phyloP scores from a whole-genome alignment of 2,329 filamentous ascomycete genomes.

The Colletotrichum musae region DNA sequence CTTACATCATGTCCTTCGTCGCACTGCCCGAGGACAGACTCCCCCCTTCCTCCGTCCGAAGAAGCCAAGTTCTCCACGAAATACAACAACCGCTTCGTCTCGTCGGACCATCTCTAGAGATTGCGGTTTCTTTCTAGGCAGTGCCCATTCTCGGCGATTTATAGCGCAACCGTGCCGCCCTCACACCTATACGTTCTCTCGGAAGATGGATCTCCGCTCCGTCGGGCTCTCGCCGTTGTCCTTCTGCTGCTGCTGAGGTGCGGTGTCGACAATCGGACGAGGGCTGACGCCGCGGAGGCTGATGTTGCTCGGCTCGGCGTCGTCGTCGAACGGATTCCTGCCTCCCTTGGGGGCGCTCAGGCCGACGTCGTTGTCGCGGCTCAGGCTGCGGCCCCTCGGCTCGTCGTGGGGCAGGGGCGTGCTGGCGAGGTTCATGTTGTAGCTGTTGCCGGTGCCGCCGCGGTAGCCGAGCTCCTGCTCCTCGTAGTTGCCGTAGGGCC shows the following conservation, averaged over 20 bases:
- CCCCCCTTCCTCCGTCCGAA: too few species aligned
- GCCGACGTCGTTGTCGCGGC: conserved; percentile 48
- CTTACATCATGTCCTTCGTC: conserved; percentile 31
- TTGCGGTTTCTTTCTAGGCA: background rate
- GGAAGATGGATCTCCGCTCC: conserved; percentile 78
- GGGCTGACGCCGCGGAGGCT: conserved; percentile 82
- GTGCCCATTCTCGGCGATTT: background rate
- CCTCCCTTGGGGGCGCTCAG: conserved; percentile 52
- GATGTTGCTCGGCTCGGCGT: conserved; percentile 72
- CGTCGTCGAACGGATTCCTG: conserved; percentile 80
- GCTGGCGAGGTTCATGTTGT: conserved; percentile 64
- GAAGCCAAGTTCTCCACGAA: too few species aligned
- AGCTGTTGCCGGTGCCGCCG: conserved; percentile 57
- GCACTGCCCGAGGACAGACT: background rate
- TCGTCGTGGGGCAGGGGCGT: conserved; percentile 52
- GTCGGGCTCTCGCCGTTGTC: conserved; percentile 69
- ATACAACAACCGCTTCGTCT: background rate
- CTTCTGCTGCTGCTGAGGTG: conserved; percentile 42
- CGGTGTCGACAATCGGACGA: conserved; percentile 72
- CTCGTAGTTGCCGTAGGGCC: conserved; percentile 77
- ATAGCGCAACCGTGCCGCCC: conserved; percentile 5
- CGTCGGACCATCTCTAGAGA: conserved; percentile 11
- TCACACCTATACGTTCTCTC: conserved; percentile 73
- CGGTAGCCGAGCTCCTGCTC: conserved; percentile 78
- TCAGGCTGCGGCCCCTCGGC: conserved; percentile 36